Evolutionary conservation across 495 filamentous ascomycete species (phyloP).

Genomic region (Staphylotrichum longicolle): DNA sequence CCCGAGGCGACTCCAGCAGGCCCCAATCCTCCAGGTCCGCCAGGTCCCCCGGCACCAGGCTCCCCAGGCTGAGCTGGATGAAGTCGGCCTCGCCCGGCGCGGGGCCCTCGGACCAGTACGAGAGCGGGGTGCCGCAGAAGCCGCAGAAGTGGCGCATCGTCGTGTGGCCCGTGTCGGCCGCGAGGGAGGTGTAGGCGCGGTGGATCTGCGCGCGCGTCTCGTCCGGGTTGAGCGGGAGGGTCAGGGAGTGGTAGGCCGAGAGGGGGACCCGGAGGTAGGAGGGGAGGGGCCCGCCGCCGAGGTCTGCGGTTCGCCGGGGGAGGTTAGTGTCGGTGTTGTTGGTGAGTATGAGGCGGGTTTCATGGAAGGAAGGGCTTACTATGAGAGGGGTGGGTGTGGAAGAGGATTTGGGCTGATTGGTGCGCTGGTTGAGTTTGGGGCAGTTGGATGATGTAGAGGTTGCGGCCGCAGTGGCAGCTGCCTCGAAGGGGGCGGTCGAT

Average conservation of each 20-base stretch:
- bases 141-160: constrained; percentile 80
- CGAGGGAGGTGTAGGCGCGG: constrained; percentile 61
- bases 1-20: neutral
- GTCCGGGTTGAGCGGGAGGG: constrained; percentile 70
- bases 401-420: constrained; percentile 60
- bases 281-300: constrained; percentile 51
- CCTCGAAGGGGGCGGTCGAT: constrained; percentile 59
- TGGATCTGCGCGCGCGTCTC: constrained; percentile 72
- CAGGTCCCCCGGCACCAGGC: constrained; percentile 63
- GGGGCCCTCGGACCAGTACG: constrained; percentile 71
- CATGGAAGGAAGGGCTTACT: constrained; percentile 49
- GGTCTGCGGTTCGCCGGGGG: too few species aligned
- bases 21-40: constrained; percentile 65
- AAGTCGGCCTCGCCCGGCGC: constrained; percentile 64
- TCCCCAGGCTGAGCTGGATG: constrained; percentile 72
- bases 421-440: constrained; percentile 48
- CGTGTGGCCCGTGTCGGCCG: constrained; percentile 5
- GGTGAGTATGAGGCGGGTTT: constrained; percentile 61
- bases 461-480: constrained; percentile 81
- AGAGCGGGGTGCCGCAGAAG: constrained; percentile 80
- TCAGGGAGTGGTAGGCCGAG: constrained; percentile 67
- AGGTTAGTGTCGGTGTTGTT: constrained; percentile 21
- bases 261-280: constrained; percentile 81
- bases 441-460: constrained; percentile 70
- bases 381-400: constrained; percentile 62